Base-by-base conservation (phyloP, 306 rosid species). In the Cicer cuneatum region DNA sequence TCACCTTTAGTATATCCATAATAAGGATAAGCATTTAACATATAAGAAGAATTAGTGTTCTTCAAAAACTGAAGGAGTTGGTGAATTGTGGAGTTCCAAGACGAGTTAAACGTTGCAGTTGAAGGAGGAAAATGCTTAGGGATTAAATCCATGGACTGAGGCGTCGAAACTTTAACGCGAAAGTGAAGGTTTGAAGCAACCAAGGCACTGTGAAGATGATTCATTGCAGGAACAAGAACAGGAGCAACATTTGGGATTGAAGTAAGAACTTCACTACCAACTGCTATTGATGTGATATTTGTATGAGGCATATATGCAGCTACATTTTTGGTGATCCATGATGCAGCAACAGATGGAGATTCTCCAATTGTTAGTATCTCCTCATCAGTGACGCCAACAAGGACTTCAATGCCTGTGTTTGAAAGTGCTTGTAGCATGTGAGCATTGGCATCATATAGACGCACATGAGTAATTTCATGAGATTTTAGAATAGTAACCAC, bases 61-160 rank as follows among this genome's bases (percentile, higher is more conserved):
- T 80, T 84, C 78, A 91, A 75, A 76, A 91, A 91, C 88, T 84
- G 93, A 75, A 91, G 97, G 74, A 91, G 72, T 70, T 84, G 92
- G 63, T 78, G 83, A 45, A 91, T 75, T 62, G 90, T 91, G 35
- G 90, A 84, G 85, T 86, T 87, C 92, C 92, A 88, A 1, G 93
- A 84, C 11, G 89, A 74, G 69, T 93, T 80, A 75, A 93, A 91
- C 53, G 87, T 37, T 10, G 98, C 97, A 0, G 98, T 81, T 19
- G 97, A 93, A 0, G 97, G 98, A 11, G 97, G 98, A 62, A 93
- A 93, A 63, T 97, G 76, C 83, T 57, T 89, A 8, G 96, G 93
- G 14, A 93, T 88, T 53, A 91, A 38, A 67, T 93, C 92, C 92
- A 87, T 89, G 43, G 96, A 89, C 47, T 82, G 92, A 10, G 98